Evolutionary conservation across 1,139 yeast genomes (phyloP).

Genomic region (Geotrichum australiense): DNA sequence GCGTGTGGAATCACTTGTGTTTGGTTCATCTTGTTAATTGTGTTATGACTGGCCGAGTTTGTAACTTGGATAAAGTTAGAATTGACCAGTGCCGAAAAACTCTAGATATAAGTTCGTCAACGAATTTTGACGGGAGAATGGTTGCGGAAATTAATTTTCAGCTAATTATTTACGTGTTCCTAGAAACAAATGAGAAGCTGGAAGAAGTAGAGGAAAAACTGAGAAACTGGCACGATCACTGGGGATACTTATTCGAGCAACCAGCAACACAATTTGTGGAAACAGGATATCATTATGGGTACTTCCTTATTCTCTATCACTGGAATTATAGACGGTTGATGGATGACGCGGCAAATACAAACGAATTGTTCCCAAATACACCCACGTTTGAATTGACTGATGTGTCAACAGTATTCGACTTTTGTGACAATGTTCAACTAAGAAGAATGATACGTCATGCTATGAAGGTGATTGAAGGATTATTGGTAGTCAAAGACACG

Average conservation of each 20-base stretch:
- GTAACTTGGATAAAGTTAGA: constrained; percentile 61
- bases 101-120: constrained; percentile 54
- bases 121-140: constrained; percentile 79
- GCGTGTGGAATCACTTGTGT: constrained; percentile 69
- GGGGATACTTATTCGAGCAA: constrained; percentile 66
- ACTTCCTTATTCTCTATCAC: constrained; percentile 44
- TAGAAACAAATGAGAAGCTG: constrained; percentile 39
- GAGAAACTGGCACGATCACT: constrained; percentile 58
- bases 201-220: constrained; percentile 36
- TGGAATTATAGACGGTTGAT: constrained; percentile 25
- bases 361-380: constrained; percentile 5
- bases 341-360: not conserved
- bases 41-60: constrained; percentile 65
- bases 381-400: constrained; percentile 9
- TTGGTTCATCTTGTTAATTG: constrained; percentile 65
- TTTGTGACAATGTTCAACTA: constrained; percentile 18
- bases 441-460: constrained; percentile 35
- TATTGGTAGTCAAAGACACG: constrained; percentile 45
- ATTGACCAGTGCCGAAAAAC: constrained; percentile 57
- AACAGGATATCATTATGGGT: constrained; percentile 61
- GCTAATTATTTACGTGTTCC: constrained; percentile 53
- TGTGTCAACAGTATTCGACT: constrained; percentile 15
- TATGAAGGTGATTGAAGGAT: constrained; percentile 39
- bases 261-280: constrained; percentile 75
- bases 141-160: constrained; percentile 70